These are phyloP conservation scores for Candida loeiensis DNA, from an alignment of 805 yeast genomes.

Conservation along the genomic window DNA sequence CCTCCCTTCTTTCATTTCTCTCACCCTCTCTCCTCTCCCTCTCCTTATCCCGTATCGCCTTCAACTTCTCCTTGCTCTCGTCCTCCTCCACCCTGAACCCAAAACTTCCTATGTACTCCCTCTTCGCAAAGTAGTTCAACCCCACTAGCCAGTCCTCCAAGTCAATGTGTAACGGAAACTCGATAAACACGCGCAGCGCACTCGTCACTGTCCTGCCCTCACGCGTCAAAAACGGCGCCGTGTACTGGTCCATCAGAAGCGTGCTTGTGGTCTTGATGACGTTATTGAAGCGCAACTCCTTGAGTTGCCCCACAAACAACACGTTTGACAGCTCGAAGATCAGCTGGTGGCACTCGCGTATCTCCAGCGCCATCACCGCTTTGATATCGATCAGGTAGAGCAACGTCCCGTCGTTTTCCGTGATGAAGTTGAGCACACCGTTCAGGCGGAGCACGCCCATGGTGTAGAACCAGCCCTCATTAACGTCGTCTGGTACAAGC, in stretches of 20 bases:
- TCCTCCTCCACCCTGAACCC: background rate
- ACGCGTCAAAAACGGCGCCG: slow-evolving; percentile 26
- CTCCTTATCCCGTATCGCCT: slow-evolving; percentile 5
- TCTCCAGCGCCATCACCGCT: slow-evolving; percentile 53
- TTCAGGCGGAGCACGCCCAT: slow-evolving; percentile 67
- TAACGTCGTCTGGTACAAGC: slow-evolving; percentile 11
- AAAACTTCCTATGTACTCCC: slow-evolving; percentile 46
- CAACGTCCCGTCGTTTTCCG: slow-evolving; percentile 61
- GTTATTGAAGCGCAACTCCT: slow-evolving; percentile 48
- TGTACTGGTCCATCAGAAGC: slow-evolving; percentile 19
- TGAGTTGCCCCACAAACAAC: slow-evolving; percentile 54
- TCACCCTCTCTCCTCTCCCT: slow-evolving; percentile 19
- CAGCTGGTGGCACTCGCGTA: slow-evolving; percentile 61
- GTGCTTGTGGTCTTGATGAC: slow-evolving; percentile 30
- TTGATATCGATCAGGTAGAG: slow-evolving; percentile 58
- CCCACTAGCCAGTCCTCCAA: slow-evolving; percentile 77
- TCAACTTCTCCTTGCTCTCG: background rate
- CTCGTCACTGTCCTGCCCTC: slow-evolving; percentile 34
- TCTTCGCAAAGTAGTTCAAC: slow-evolving; percentile 55
- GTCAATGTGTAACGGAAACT: slow-evolving; percentile 65
- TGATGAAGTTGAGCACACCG: slow-evolving; percentile 57
- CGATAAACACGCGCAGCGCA: slow-evolving; percentile 47
- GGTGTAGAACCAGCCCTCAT: slow-evolving; percentile 68
- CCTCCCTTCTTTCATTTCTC: background rate
- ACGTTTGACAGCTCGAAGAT: slow-evolving; percentile 57